These are phyloP conservation scores for Elaeis guineensis DNA, from an alignment of 176 grass and related monocot genomes.

Conservation along the genomic window DNA sequence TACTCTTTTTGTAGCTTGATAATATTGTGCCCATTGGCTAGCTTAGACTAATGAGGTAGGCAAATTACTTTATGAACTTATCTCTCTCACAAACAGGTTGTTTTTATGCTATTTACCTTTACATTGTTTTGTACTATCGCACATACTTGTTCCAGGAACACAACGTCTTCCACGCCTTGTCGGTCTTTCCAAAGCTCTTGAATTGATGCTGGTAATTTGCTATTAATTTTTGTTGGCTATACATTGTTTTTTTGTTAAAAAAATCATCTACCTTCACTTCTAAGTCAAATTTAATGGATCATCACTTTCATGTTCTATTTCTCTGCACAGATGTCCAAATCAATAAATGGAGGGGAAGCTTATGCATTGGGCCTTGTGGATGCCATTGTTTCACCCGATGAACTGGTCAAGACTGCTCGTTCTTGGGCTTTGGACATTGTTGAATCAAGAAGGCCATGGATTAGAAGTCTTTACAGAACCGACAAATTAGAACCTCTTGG, in stretches of 20 bases:
- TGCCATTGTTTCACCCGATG: constrained; percentile 63
- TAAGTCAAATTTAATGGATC: no score
- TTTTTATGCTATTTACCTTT: no score
- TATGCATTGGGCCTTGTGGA: constrained; percentile 66
- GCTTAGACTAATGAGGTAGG: no score
- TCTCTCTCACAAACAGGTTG: no score
- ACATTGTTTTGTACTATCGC: background rate
- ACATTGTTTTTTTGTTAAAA: no score
- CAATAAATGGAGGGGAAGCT: constrained; percentile 72
- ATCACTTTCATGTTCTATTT: no score
- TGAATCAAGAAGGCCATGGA: constrained; percentile 62
- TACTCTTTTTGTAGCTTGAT: no score
- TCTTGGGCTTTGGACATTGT: constrained; percentile 77
- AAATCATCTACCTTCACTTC: no score
- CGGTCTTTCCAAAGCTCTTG: constrained; percentile 78
- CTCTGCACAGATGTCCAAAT: constrained; percentile 55
- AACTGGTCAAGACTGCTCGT: constrained; percentile 61
- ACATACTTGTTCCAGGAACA: constrained; percentile 39
- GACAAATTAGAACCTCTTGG: constrained; percentile 76
- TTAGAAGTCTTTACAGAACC: constrained; percentile 80
- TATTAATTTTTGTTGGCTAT: background rate
- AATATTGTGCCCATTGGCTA: no score
- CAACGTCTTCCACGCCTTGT: constrained; percentile 88
- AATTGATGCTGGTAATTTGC: constrained; percentile 87
- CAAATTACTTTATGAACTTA: no score